Evolutionary conservation across 345 rosid genomes (phyloP).

Genomic region (Arabidopsis arenosa): DNA sequence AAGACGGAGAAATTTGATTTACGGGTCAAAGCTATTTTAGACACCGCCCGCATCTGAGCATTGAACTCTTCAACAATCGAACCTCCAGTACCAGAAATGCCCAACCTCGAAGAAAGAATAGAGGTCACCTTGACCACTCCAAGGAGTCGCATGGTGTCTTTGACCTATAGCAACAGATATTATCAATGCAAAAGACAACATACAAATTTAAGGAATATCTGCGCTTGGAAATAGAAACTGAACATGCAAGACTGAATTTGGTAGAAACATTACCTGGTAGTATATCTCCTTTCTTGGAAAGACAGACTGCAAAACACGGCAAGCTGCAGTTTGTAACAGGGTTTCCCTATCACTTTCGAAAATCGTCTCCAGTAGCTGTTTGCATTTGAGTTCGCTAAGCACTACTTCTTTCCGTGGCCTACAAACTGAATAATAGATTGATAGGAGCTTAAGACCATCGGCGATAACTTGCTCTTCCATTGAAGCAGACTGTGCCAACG

Average conservation of each 20-base stretch:
- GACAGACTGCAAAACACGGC: slow-evolving; percentile 82
- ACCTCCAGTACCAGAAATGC: slow-evolving; percentile 74
- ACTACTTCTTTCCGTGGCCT: slow-evolving; percentile 64
- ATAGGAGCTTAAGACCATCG: slow-evolving; percentile 88
- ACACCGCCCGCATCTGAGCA: slow-evolving; percentile 94
- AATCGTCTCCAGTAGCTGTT: slow-evolving; percentile 72
- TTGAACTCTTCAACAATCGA: slow-evolving; percentile 94
- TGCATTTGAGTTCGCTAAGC: slow-evolving; percentile 73
- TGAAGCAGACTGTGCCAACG: slow-evolving; percentile 67
- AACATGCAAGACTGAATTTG: slow-evolving; percentile 32
- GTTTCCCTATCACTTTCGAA: slow-evolving; percentile 95
- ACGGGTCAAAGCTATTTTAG: slow-evolving; percentile 95
- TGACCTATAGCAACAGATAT: slow-evolving; percentile 58
- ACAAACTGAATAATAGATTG: slow-evolving; percentile 64
- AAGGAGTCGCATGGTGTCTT: slow-evolving; percentile 91
- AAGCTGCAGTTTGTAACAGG: slow-evolving; percentile 89
- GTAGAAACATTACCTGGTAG: slow-evolving; percentile 65
- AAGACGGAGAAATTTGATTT: slow-evolving; percentile 78
- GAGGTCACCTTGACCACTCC: slow-evolving; percentile 92
- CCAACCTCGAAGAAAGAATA: slow-evolving; percentile 74
- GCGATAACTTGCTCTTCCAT: slow-evolving; percentile 91
- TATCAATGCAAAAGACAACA: slow-evolving; percentile 29
- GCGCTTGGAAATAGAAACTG: neutral
- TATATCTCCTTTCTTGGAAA: slow-evolving; percentile 82
- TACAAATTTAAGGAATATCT: slow-evolving; percentile 15